Percentiles rank a stretch among this genome's conserved stretches.
phyloP scores from a whole-genome alignment of 257 asterid genomes.

The Fraxinus excelsior region DNA sequence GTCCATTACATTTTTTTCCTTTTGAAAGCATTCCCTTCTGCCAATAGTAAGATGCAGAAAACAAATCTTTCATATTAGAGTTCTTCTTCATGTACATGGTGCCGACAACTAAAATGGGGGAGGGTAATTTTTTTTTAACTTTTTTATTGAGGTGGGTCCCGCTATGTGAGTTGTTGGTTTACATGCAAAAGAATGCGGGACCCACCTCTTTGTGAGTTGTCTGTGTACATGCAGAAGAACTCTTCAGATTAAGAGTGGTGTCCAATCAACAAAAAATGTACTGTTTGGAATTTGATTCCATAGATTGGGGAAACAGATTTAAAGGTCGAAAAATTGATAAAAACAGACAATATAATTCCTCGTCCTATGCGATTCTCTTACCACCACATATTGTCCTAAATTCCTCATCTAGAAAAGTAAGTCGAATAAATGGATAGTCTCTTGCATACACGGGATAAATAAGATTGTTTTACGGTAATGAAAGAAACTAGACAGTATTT shows the following conservation, averaged over 20 bases:
- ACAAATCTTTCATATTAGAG: not conserved
- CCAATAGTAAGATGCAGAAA: not conserved
- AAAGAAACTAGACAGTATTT: too few relatives aligned
- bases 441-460: not conserved
- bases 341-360: not conserved
- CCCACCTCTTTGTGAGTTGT: too few relatives aligned
- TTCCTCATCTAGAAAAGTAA: not conserved
- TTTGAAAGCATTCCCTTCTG: not conserved
- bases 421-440: not conserved
- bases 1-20: too few relatives aligned
- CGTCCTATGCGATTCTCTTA: conserved; percentile 20
- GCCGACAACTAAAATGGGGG: too few relatives aligned
- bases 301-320: not conserved
- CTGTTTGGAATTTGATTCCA: not conserved
- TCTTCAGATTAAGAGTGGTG: not conserved
- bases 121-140: too few relatives aligned
- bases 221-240: too few relatives aligned
- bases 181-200: too few relatives aligned
- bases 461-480: not conserved
- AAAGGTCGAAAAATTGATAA: not conserved
- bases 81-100: too few relatives aligned
- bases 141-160: too few relatives aligned
- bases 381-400: not conserved
- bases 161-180: too few relatives aligned
- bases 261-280: not conserved